Conservation (phyloP, 768 basidiomycete species). For the Serpula lacrymans region DNA sequence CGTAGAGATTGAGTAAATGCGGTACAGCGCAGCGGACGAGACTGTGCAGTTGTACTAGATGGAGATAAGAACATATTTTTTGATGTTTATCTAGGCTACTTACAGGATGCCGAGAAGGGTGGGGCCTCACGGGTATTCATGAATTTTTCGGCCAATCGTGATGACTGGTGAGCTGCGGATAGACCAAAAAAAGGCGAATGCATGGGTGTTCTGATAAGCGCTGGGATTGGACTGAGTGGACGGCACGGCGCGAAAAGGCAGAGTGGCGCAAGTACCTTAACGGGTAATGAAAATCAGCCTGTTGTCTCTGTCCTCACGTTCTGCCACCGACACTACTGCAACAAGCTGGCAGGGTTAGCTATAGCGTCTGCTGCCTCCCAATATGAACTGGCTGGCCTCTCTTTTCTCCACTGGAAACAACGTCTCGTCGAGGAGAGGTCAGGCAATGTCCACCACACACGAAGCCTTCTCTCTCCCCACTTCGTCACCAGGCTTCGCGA, state of each 20-base stretch:
- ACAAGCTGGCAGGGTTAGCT: constrained; percentile 4
- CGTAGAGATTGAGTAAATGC: constrained; percentile 5
- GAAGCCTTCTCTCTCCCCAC: constrained; percentile 88
- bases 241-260: neutral
- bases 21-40: too few species aligned
- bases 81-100: too few species aligned
- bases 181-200: too few species aligned
- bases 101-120: too few species aligned
- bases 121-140: too few species aligned
- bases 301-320: constrained; percentile 6
- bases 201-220: too few species aligned
- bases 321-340: constrained; percentile 8
- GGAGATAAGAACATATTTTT: too few species aligned
- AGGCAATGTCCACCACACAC: constrained; percentile 74
- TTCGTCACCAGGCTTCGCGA: constrained; percentile 54
- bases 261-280: constrained; percentile 5
- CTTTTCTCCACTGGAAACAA: constrained; percentile 54
- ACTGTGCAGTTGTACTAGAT: too few species aligned
- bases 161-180: too few species aligned
- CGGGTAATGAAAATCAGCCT: constrained; percentile 6
- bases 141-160: too few species aligned
- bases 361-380: constrained; percentile 7
- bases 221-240: neutral
- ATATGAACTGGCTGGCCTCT: constrained; percentile 73
- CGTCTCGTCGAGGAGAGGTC: constrained; percentile 51